These are phyloP conservation scores for Claviceps africana DNA, from an alignment of 2,329 filamentous ascomycete species.

Conservation along the genomic window DNA sequence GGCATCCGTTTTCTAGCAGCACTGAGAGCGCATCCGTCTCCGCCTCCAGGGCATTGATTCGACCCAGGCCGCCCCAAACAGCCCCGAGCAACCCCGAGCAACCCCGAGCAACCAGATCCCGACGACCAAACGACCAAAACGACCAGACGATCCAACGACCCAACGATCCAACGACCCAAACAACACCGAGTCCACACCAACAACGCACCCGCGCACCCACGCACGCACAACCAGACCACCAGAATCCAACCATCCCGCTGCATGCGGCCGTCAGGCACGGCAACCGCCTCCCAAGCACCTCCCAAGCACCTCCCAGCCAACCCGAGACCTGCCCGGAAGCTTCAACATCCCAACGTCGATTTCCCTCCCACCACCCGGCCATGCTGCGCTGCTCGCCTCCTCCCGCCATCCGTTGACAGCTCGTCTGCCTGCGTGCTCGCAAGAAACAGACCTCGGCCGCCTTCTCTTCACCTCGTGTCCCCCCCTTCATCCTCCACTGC, in stretches of 20 bases:
- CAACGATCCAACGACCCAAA: too few species aligned
- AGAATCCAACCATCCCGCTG: too few species aligned
- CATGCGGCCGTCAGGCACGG: not conserved
- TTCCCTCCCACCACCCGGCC: too few species aligned
- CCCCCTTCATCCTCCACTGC: not conserved
- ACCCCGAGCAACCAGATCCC: too few species aligned
- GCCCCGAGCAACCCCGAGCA: too few species aligned
- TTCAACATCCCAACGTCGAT: too few species aligned
- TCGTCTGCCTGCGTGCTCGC: not conserved
- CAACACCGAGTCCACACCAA: too few species aligned
- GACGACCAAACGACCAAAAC: too few species aligned
- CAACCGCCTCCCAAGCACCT: not conserved
- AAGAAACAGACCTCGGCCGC: not conserved
- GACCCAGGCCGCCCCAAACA: too few species aligned
- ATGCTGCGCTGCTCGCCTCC: not conserved
- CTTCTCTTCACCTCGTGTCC: not conserved
- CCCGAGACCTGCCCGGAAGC: not conserved
- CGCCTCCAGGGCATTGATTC: not conserved
- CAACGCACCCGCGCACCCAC: too few species aligned
- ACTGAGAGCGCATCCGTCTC: not conserved
- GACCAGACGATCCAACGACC: too few species aligned
- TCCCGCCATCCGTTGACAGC: not conserved
- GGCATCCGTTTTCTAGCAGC: constrained; percentile 12
- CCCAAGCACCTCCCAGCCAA: too few species aligned
- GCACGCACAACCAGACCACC: not conserved